Percentiles rank a stretch among this genome's conserved stretches.
phyloP scores from a whole-genome alignment of 345 rosid genomes.

The Eucalyptus fibrosa region DNA sequence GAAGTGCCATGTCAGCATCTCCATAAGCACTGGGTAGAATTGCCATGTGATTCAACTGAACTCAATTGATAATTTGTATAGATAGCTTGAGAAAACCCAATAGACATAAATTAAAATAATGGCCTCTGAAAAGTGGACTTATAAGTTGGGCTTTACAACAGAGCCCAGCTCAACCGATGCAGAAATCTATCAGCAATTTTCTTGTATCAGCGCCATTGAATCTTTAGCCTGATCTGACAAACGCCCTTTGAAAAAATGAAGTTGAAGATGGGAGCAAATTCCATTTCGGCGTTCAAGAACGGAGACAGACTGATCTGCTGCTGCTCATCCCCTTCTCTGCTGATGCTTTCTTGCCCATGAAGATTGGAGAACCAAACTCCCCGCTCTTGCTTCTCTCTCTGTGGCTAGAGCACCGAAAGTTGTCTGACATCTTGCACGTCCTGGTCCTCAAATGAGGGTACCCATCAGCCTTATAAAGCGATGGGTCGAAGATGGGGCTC shows the following conservation, averaged over 20 bases:
- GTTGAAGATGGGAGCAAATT: not conserved
- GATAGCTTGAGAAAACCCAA: not conserved
- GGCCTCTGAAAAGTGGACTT: not conserved
- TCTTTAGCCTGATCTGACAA: not conserved
- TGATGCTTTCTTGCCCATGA: constrained; percentile 8
- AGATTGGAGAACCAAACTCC: constrained; percentile 21
- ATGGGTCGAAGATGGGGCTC: constrained; percentile 63
- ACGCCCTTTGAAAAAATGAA: not conserved
- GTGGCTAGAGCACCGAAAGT: constrained; percentile 3
- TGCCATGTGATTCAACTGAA: not conserved
- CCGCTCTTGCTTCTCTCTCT: not conserved
- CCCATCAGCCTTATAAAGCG: constrained; percentile 37
- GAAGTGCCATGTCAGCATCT: not conserved
- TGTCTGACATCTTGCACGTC: not conserved
- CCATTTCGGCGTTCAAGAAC: not conserved
- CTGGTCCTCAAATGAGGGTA: constrained; percentile 67
- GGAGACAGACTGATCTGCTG: not conserved
- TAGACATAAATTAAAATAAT: not conserved
- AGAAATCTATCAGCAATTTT: not conserved
- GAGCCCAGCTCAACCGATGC: not conserved
- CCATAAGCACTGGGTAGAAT: not conserved
- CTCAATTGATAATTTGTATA: not conserved
- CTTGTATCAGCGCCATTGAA: not conserved
- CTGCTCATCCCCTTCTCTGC: constrained; percentile 1
- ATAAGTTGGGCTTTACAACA: not conserved